Percentiles rank a stretch among this genome's conserved stretches.
These are phyloP conservation scores for Cutaneotrichosporon daszewskae DNA, from an alignment of 1,284 basidiomycete genomes.

Conservation along the genomic window DNA sequence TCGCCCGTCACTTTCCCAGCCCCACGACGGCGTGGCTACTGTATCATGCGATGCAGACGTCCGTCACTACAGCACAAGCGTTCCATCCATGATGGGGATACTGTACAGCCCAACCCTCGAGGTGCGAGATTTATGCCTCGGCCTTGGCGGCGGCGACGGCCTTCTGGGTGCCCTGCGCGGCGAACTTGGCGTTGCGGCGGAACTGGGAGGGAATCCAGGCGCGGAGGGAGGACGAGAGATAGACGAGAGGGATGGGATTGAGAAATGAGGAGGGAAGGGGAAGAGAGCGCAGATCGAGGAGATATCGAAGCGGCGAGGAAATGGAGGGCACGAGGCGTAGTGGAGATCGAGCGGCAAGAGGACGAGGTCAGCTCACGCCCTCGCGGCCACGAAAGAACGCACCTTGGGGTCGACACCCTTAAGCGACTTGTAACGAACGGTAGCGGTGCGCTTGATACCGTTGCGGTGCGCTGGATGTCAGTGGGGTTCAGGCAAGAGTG, in stretches of 20 bases:
- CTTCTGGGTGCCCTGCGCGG: constrained; percentile 48
- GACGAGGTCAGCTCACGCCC: not conserved
- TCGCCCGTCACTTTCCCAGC: too few relatives aligned
- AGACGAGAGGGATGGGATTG: not conserved
- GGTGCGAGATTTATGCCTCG: constrained; percentile 21
- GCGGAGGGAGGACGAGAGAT: not conserved
- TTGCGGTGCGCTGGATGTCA: constrained; percentile 74
- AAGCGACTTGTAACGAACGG: constrained; percentile 72
- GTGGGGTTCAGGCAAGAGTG: too few relatives aligned
- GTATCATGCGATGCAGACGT: too few relatives aligned
- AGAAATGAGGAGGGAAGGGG: not conserved
- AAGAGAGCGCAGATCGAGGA: not conserved
- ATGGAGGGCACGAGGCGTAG: not conserved
- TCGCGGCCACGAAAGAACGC: constrained; percentile 12
- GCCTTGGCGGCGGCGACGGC: constrained; percentile 35
- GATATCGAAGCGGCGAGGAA: not conserved
- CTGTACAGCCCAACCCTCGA: constrained; percentile 11
- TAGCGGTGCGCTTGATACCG: constrained; percentile 80
- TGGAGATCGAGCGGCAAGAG: not conserved
- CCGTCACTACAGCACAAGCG: too few relatives aligned
- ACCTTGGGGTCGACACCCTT: constrained; percentile 66
- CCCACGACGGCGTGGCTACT: too few relatives aligned
- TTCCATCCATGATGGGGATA: too few relatives aligned
- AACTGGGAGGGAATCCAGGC: constrained; percentile 37
- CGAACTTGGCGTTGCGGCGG: constrained; percentile 50